These are phyloP conservation scores for Selenicereus undatus DNA, from an alignment of 148 eudicot species.

Conservation along the genomic window DNA sequence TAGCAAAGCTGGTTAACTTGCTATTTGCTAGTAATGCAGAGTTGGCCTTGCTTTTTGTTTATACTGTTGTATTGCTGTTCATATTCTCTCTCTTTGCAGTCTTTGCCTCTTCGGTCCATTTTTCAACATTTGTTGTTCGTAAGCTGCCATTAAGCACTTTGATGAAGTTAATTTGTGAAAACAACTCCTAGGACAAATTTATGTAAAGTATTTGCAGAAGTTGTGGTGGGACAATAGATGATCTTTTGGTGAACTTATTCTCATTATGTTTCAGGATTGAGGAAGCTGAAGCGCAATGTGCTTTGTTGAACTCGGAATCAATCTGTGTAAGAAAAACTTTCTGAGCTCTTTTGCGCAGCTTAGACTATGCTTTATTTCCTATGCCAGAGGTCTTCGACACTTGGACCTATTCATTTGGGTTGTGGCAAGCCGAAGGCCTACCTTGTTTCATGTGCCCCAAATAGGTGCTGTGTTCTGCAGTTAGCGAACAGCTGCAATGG, in stretches of 20 bases:
- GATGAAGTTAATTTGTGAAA: background rate
- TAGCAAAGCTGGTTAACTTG: too few species aligned
- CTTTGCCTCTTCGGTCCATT: background rate
- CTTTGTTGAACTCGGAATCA: conserved; percentile 70
- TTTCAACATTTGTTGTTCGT: background rate
- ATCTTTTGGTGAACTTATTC: conserved; percentile 9
- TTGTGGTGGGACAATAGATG: background rate
- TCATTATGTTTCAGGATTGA: conserved; percentile 56
- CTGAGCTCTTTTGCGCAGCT: background rate
- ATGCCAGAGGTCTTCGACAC: background rate
- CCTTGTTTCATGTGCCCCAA: background rate
- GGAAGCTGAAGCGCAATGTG: conserved; percentile 98
- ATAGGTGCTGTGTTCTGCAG: too few species aligned
- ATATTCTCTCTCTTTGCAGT: too few species aligned
- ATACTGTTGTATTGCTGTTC: too few species aligned
- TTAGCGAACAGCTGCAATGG: too few species aligned
- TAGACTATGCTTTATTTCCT: background rate
- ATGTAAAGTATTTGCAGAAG: background rate
- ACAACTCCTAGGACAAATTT: background rate
- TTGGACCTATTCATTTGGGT: background rate
- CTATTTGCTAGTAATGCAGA: too few species aligned
- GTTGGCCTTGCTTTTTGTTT: too few species aligned
- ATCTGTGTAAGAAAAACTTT: conserved; percentile 61
- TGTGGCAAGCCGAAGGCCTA: background rate
- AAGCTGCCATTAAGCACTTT: background rate